Evolutionary conservation across 306 rosid species (phyloP), one percentile per base, ranked within the genome.

Genomic region (Lagenaria siceraria): DNA sequence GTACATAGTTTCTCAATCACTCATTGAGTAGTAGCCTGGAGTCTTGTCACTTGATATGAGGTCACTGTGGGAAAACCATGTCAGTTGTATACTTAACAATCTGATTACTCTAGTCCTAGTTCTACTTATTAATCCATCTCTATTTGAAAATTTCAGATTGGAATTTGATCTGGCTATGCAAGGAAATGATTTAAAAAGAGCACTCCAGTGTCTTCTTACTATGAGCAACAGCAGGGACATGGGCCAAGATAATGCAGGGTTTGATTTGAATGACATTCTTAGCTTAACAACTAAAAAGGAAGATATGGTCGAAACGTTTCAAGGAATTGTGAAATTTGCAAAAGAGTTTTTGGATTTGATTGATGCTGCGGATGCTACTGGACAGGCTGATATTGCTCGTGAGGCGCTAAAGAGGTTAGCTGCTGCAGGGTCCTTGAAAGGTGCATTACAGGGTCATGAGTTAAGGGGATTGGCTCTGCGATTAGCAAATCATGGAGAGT

Each of bases 331-430:
- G 85, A 95, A 95, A 83, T 95, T 89, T 0, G 97, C 97, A 5
- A 92, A 81, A 84, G 99, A 95, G 83, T 95, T 95, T 85, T 74
- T 95, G 87, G 98, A 95, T 88, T 97, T 95, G 81, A 92, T 95
- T 71, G 99, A 95, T 42, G 99, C 99, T 1, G 99, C 99, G 59
- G 99, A 95, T 87, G 99, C 99, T 80, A 95, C 99, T 77, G 99
- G 90, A 80, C 99, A 95, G 83, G 89, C 87, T 86, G 99, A 95
- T 74, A 92, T 95, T 85, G 99, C 98, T 36, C 95, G 97, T 82
- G 99, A 92, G 84, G 98, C 99, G 75, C 91, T 95, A 24, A 92
- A 95, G 79, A 87, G 99, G 85, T 84, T 95, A 84, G 99, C 92
- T 69, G 96, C 99, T 54, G 97, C 99, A 8, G 99, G 91, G 63